phyloP scores from a whole-genome alignment of 495 filamentous ascomycete species.

The Astrothelium macrocarpum region DNA sequence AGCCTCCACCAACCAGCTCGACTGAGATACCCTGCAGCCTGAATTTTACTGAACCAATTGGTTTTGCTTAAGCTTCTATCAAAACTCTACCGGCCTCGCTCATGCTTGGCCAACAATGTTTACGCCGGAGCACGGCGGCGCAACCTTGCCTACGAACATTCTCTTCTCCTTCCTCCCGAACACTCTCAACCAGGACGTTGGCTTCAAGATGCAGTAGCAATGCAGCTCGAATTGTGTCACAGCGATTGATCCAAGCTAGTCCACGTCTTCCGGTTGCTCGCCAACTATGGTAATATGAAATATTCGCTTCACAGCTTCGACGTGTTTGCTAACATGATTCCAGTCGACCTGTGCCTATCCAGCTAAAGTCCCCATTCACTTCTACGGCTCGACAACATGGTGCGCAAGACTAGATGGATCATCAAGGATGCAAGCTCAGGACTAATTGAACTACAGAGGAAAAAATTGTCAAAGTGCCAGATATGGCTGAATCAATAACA shows the following conservation, averaged over 20 bases:
- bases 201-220: background rate
- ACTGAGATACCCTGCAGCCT: background rate
- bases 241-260: background rate
- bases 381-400: background rate
- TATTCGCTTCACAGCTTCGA: background rate
- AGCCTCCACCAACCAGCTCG: no score
- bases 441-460: slow-evolving; percentile 43
- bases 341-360: background rate
- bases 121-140: slow-evolving; percentile 27
- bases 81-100: background rate
- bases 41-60: background rate
- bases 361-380: background rate
- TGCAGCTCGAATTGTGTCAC: background rate
- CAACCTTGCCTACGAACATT: slow-evolving; percentile 13
- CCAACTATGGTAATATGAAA: background rate
- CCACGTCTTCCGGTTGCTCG: background rate
- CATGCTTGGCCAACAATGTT: slow-evolving; percentile 34
- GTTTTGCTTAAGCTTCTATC: background rate
- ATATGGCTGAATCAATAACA: slow-evolving; percentile 98
- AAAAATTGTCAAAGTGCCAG: slow-evolving; percentile 79
- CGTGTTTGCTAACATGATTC: background rate
- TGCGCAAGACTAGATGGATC: background rate
- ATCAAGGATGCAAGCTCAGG: no score
- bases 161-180: slow-evolving; percentile 13
- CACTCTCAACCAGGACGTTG: background rate